These are phyloP conservation scores for Mycena galopus DNA, from an alignment of 768 basidiomycete species.

Conservation along the genomic window DNA sequence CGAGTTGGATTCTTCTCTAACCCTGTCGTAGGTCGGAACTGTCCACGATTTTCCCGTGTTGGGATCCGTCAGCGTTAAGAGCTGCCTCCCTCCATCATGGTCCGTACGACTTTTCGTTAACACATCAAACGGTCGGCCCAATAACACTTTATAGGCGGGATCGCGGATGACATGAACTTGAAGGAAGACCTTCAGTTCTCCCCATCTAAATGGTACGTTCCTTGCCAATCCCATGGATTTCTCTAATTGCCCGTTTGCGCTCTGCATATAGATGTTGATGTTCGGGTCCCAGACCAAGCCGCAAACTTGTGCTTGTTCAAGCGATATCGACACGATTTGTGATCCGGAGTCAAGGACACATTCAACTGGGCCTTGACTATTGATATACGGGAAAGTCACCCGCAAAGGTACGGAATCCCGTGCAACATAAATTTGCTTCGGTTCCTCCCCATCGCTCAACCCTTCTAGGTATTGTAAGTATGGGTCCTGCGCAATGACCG, in stretches of 20 bases:
- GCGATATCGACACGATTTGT: conserved; percentile 43
- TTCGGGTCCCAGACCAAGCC: conserved; percentile 37
- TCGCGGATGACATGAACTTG: too few species aligned
- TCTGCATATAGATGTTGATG: conserved; percentile 40
- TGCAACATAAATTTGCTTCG: conserved; percentile 8
- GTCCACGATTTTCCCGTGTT: conserved; percentile 31
- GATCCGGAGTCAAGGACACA: conserved; percentile 43
- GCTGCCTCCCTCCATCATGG: conserved; percentile 33
- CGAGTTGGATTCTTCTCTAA: not conserved
- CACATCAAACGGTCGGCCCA: conserved; percentile 47
- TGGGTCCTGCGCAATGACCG: conserved; percentile 8
- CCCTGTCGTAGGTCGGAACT: conserved; percentile 11
- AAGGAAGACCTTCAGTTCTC: too few species aligned
- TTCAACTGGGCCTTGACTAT: conserved; percentile 34
- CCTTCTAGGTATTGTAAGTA: conserved; percentile 5
- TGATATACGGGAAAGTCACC: conserved; percentile 25
- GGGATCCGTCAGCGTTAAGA: conserved; percentile 43
- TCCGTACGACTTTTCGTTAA: conserved; percentile 39
- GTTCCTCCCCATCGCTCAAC: not conserved
- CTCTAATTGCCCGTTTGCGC: too few species aligned
- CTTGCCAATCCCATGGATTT: too few species aligned
- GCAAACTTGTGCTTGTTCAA: conserved; percentile 29
- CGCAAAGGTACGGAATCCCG: not conserved
- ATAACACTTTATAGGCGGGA: too few species aligned
- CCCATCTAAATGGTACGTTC: too few species aligned